These are phyloP conservation scores for Gloeopeniophorella convolvens DNA, from an alignment of 768 basidiomycete genomes.

Conservation along the genomic window DNA sequence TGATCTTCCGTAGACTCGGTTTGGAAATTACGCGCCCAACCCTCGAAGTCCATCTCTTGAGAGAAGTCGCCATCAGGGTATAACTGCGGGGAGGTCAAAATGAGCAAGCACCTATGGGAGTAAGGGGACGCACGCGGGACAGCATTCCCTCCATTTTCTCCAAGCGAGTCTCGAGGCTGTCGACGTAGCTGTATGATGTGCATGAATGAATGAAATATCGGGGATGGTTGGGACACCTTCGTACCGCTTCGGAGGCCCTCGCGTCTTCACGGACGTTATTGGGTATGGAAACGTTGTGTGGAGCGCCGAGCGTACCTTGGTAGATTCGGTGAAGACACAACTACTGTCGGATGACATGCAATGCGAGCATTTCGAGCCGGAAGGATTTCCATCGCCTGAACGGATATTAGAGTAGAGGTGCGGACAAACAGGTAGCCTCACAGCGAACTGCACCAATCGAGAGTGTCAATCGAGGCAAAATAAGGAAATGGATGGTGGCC, in stretches of 20 bases:
- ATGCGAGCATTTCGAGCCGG: conserved; percentile 11
- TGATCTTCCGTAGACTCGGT: conserved; percentile 5
- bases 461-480: too few species aligned
- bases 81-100: neutral
- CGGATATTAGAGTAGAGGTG: neutral
- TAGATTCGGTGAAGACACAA: conserved; percentile 17
- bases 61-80: conserved; percentile 20
- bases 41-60: conserved; percentile 18
- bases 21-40: conserved; percentile 13
- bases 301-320: conserved; percentile 4
- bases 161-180: conserved; percentile 19
- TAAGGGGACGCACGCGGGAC: conserved; percentile 7
- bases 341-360: conserved; percentile 3
- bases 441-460: conserved; percentile 21
- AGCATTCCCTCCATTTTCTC: conserved; percentile 22
- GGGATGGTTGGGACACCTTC: too few species aligned
- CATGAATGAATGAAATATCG: neutral
- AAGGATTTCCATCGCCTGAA: conserved; percentile 12
- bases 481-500: neutral
- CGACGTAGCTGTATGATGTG: conserved; percentile 10
- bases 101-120: neutral
- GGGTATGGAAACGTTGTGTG: neutral
- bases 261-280: too few species aligned
- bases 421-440: neutral
- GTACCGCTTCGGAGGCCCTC: conserved; percentile 21